Evolutionary conservation across 139 green algal genomes (phyloP).

Genomic region (Tetraselmis chui): DNA sequence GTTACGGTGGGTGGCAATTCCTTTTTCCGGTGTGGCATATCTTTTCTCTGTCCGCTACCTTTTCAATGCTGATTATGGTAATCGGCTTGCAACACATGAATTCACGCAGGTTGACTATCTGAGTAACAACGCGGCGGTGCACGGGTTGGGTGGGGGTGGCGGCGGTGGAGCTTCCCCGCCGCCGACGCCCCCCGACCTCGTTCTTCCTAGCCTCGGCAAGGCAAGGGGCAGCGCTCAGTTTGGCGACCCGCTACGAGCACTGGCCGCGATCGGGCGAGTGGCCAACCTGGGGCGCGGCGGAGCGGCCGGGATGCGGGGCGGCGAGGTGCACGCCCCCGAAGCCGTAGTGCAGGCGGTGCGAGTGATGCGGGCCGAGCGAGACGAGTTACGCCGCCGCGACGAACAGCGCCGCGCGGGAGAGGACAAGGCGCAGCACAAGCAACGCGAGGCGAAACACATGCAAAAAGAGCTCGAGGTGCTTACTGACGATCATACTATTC

Average conservation of each 20-base stretch:
- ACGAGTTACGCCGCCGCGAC: constrained; percentile 14
- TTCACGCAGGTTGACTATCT: too few species aligned
- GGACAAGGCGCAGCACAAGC: background rate
- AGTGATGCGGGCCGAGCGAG: constrained; percentile 17
- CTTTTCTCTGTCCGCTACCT: too few species aligned
- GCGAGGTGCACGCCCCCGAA: background rate
- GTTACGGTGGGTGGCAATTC: too few species aligned
- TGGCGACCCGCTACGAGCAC: background rate
- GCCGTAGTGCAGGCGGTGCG: constrained; percentile 18
- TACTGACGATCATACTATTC: too few species aligned
- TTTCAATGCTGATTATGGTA: too few species aligned
- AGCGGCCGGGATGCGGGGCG: background rate
- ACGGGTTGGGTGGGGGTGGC: background rate
- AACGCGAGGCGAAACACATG: background rate
- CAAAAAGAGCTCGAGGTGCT: background rate
- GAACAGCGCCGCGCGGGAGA: background rate
- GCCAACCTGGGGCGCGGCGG: background rate
- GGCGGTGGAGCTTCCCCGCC: constrained; percentile 5
- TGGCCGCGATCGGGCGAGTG: background rate
- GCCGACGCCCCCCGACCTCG: constrained; percentile 11
- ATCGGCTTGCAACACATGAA: too few species aligned
- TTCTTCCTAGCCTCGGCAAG: constrained; percentile 8
- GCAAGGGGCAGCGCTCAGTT: background rate
- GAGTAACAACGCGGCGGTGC: background rate
- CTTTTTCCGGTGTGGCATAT: too few species aligned